Evolutionary conservation across 345 rosid species (phyloP).

Genomic region (Draba incana): DNA sequence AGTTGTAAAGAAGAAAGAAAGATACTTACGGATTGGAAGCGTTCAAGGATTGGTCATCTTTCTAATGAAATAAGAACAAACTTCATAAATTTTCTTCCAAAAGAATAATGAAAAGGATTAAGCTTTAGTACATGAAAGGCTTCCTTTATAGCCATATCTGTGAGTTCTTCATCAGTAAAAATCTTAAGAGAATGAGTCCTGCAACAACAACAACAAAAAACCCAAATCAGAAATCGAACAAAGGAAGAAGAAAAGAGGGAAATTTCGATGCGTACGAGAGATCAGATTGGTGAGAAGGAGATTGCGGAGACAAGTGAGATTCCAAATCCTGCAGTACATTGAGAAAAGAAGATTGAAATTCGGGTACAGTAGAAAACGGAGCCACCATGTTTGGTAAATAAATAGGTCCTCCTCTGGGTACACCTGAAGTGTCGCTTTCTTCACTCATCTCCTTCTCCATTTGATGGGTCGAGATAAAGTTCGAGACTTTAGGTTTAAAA

Average conservation of each 20-base stretch:
- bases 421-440: conserved; percentile 8
- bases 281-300: conserved; percentile 32
- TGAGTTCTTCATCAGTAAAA: conserved; percentile 43
- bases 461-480: background rate
- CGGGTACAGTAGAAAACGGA: conserved; percentile 20
- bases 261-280: conserved; percentile 30
- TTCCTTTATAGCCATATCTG: conserved; percentile 45
- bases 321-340: conserved; percentile 37
- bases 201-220: conserved; percentile 14
- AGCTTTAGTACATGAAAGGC: conserved; percentile 27
- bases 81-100: background rate
- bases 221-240: background rate
- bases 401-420: conserved; percentile 47
- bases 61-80: conserved; percentile 20
- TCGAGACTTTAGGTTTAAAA: background rate
- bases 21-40: conserved; percentile 32
- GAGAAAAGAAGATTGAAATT: conserved; percentile 39
- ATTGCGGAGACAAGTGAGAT: conserved; percentile 33
- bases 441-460: conserved; percentile 27
- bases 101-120: background rate
- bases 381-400: conserved; percentile 40
- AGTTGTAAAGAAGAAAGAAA: background rate
- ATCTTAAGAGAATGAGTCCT: conserved; percentile 40
- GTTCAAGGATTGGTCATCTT: conserved; percentile 2
- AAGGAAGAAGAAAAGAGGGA: too few species aligned